Base-by-base conservation (phyloP, 1,284 basidiomycete genomes). In the Caloboletus firmus region DNA sequence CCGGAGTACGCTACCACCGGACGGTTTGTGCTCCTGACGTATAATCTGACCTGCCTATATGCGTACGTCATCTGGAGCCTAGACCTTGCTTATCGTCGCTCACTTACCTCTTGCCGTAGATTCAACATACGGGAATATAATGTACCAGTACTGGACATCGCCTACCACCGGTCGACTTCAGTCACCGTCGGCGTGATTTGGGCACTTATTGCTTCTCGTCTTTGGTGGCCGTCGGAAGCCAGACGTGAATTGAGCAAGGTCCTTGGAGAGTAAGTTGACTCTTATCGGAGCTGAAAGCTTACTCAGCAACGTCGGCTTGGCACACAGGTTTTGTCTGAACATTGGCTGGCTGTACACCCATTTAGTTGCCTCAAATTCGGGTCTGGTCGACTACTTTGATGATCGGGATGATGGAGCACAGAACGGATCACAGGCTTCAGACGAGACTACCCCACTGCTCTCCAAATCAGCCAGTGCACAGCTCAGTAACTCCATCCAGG, bases 181-280 rank as follows among this genome's bases (percentile, higher is more conserved):
- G 95, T 99, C n/a, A 87, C 83, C 0, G 80, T 84, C 7, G 95
- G 95, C 15, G 93, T 96, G 0, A 69, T 95, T 1, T 98, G 92
- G 89, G 95, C 94, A 0, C 83, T 87, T 3, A 72, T 97, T 28
- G 85, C 98, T 13, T 95, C 92, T 7, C 79, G 92, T 45, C 88
- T 90, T 59, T 93, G 95, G 86, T 98, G 95, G 95, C 95, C 96
- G 1, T 84, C 91, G 20, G 95, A 97, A 67, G 95, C 95, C 1
- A 77, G 95, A 49, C 78, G 90, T 30, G 95, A 98, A 72, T 77
- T 99, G 3, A 84, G 89, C 37, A 85, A 85, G 56, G 89, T 85
- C 0, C 78, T 98, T 5, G 89, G 92, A 73, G 93, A 98, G 92
- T 91, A 65, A 70, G 86, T 48, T 15, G 24, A 9, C n/a, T 4